These are phyloP conservation scores for Mycena galericulata DNA, from an alignment of 768 basidiomycete species.

Conservation along the genomic window DNA sequence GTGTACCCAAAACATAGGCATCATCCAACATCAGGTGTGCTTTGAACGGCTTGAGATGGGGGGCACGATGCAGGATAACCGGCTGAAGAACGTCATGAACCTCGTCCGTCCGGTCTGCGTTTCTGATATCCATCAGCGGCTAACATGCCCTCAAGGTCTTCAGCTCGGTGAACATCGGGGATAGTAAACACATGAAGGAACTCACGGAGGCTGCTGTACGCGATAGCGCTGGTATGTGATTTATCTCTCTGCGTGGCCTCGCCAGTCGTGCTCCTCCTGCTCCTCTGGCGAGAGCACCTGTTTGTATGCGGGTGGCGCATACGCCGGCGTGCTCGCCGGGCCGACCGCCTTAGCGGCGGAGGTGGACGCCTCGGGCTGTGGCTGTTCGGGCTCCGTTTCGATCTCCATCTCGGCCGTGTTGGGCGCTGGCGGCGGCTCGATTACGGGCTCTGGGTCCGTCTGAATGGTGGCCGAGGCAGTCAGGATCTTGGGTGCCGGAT, in stretches of 20 bases:
- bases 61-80: constrained; percentile 58
- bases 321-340: constrained; percentile 44
- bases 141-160: constrained; percentile 59
- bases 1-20: no score
- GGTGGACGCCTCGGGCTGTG: constrained; percentile 50
- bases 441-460: constrained; percentile 61
- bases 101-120: constrained; percentile 47
- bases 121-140: no score
- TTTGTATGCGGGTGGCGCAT: constrained; percentile 82
- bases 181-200: constrained; percentile 62
- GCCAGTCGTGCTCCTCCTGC: constrained; percentile 61
- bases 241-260: no score
- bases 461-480: constrained; percentile 65
- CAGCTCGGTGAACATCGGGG: constrained; percentile 67
- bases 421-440: constrained; percentile 44
- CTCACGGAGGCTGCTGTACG: constrained; percentile 65
- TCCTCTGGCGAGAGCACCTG: constrained; percentile 65
- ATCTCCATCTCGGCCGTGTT: constrained; percentile 67
- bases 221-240: constrained; percentile 59
- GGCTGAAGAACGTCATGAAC: constrained; percentile 65
- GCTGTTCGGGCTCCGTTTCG: constrained; percentile 65
- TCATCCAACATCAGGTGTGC: no score
- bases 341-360: constrained; percentile 45
- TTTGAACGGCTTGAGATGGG: constrained; percentile 57
- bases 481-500: constrained; percentile 63